phyloP scores from a whole-genome alignment of 352 stramenopile genomes.

The Pythium phragmitis region DNA sequence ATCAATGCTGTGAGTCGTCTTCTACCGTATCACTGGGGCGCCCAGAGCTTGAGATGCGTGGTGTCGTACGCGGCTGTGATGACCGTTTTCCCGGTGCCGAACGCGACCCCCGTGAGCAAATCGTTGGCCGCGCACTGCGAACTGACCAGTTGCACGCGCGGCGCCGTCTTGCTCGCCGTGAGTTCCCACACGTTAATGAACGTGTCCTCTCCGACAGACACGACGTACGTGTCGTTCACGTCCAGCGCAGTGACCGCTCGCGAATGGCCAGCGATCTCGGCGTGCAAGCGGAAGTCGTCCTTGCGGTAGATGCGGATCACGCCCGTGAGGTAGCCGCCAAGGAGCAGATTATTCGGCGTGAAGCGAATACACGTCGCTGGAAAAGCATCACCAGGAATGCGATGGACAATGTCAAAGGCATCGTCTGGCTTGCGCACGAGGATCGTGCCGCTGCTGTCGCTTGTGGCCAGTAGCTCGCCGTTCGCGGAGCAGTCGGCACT shows the following conservation, averaged over 20 bases:
- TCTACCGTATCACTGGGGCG: conserved; percentile 31
- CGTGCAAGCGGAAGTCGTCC: conserved; percentile 46
- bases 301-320: conserved; percentile 55
- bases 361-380: conserved; percentile 55
- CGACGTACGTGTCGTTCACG: conserved; percentile 43
- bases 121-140: conserved; percentile 66
- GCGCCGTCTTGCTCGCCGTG: conserved; percentile 19
- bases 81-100: conserved; percentile 45
- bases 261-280: conserved; percentile 68
- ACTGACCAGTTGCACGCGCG: conserved; percentile 50
- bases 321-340: conserved; percentile 61
- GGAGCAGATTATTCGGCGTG: conserved; percentile 48
- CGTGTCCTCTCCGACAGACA: conserved; percentile 72
- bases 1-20: background rate
- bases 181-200: conserved; percentile 83
- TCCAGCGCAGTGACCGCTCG: conserved; percentile 69
- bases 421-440: conserved; percentile 52
- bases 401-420: conserved; percentile 62
- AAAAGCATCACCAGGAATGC: conserved; percentile 45
- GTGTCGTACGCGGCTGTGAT: conserved; percentile 68
- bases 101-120: conserved; percentile 56
- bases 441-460: conserved; percentile 58
- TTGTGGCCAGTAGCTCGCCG: conserved; percentile 46
- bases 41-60: conserved; percentile 69
- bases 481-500: conserved; percentile 50